A percentile compares a stretch with the other conserved stretches of the same genome.
phyloP scores from a whole-genome alignment of 345 rosid genomes.

The Anastatica hierochuntica region DNA sequence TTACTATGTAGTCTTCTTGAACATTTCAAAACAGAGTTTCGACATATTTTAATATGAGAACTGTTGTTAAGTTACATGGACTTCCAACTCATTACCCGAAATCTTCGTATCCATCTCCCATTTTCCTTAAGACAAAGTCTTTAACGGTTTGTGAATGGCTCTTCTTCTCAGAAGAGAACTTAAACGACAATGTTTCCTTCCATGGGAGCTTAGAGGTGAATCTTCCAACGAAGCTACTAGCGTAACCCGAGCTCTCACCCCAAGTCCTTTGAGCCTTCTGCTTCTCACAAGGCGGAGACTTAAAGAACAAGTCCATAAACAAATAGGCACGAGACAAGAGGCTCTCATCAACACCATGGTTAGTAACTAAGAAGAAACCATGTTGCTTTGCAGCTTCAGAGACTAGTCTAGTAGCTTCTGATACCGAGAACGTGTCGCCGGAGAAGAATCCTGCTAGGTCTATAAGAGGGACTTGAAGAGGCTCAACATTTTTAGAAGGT shows the following conservation, averaged over 20 bases:
- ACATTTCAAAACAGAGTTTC: no score
- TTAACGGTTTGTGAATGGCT: constrained; percentile 22
- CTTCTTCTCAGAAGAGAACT: constrained; percentile 30
- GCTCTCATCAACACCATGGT: constrained; percentile 54
- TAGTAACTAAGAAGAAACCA: constrained; percentile 67
- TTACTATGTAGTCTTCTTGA: no score
- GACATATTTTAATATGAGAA: no score
- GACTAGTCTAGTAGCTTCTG: constrained; percentile 38
- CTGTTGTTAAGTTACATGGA: no score
- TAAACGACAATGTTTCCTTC: constrained; percentile 87
- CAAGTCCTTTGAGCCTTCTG: constrained; percentile 49
- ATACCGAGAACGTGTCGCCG: constrained; percentile 33
- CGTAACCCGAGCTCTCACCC: constrained; percentile 68
- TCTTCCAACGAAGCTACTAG: constrained; percentile 81
- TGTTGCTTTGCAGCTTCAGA: constrained; percentile 62
- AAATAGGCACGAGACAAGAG: constrained; percentile 42
- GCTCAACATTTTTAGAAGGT: constrained; percentile 36
- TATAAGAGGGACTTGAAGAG: constrained; percentile 52
- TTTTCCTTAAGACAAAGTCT: constrained; percentile 34
- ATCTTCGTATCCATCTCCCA: constrained; percentile 53
- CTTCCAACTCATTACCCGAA: no score
- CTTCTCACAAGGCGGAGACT: constrained; percentile 39
- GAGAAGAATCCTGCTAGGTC: constrained; percentile 52
- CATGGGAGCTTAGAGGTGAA: constrained; percentile 76
- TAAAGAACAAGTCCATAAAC: constrained; percentile 50